phyloP scores from a whole-genome alignment of 176 grass and related monocot genomes.

The Triticum turgidum region DNA sequence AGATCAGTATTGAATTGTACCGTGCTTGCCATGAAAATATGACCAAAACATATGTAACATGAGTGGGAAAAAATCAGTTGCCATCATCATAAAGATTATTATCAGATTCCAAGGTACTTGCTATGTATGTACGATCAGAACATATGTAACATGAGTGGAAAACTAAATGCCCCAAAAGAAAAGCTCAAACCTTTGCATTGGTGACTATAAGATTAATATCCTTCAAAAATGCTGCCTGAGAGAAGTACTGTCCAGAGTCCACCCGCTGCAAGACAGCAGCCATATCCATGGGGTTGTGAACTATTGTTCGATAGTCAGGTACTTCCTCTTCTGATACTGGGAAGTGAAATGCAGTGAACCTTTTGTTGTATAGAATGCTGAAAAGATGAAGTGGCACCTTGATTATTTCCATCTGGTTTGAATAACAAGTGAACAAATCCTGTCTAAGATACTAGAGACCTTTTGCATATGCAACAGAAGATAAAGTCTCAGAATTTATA shows the following conservation, averaged over 20 bases:
- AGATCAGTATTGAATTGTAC: neutral
- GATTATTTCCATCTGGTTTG: slow-evolving; percentile 28
- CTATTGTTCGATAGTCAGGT: slow-evolving; percentile 74
- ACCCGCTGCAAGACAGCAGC: slow-evolving; percentile 88
- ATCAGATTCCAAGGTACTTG: neutral
- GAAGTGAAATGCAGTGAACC: slow-evolving; percentile 87
- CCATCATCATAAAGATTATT: too few species aligned
- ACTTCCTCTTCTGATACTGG: slow-evolving; percentile 93
- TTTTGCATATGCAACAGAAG: neutral
- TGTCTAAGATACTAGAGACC: neutral
- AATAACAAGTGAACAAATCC: slow-evolving; percentile 4
- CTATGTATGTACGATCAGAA: neutral
- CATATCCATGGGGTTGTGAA: slow-evolving; percentile 97
- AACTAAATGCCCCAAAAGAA: slow-evolving; percentile 20
- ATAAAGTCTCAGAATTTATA: neutral
- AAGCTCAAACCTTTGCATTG: slow-evolving; percentile 84
- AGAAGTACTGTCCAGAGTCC: slow-evolving; percentile 81
- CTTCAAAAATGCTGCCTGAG: slow-evolving; percentile 58
- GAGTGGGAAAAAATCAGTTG: neutral
- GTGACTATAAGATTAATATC: slow-evolving; percentile 91
- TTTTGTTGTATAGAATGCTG: slow-evolving; percentile 93
- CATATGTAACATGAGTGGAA: slow-evolving; percentile 9
- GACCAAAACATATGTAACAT: slow-evolving; percentile 18
- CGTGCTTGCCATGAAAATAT: neutral
- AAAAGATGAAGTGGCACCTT: slow-evolving; percentile 34